Conservation (phyloP, 192 early-diverging fungal genomes). For the Backusella morwellensis region DNA sequence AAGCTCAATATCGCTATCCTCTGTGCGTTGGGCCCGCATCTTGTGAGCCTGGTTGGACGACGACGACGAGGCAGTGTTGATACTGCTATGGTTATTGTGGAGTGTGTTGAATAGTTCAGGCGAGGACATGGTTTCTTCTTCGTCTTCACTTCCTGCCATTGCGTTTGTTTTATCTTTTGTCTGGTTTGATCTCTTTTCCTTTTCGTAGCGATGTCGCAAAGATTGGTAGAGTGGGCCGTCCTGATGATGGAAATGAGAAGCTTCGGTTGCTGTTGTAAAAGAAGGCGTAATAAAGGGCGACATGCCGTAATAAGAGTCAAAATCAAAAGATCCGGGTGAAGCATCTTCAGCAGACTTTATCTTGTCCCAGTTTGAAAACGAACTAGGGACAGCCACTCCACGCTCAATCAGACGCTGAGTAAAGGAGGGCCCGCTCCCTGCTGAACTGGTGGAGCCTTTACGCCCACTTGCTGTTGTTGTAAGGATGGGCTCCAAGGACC, state of each 20-base stretch:
- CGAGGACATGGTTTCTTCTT: slow-evolving; percentile 12
- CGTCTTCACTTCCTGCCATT: slow-evolving; percentile 5
- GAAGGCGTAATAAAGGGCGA: slow-evolving; percentile 31
- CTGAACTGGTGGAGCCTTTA: slow-evolving; percentile 1
- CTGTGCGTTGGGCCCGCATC: not conserved
- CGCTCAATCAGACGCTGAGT: slow-evolving; percentile 28
- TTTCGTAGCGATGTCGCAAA: slow-evolving; percentile 28
- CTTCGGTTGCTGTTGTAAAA: slow-evolving; percentile 8
- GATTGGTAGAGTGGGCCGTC: slow-evolving; percentile 13
- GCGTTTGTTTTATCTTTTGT: not conserved
- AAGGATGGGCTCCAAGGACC: not conserved
- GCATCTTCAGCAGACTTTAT: not conserved
- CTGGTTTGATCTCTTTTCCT: slow-evolving; percentile 10
- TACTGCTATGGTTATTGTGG: not conserved
- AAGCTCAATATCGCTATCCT: slow-evolving; percentile 37
- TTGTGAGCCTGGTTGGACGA: not conserved
- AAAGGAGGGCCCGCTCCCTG: slow-evolving; percentile 12
- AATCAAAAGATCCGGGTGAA: slow-evolving; percentile 15
- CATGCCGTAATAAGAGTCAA: slow-evolving; percentile 31
- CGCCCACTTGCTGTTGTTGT: not conserved
- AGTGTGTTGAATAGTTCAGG: not conserved
- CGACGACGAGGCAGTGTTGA: not conserved
- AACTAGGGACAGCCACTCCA: slow-evolving; percentile 31
- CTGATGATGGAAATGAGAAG: slow-evolving; percentile 4
- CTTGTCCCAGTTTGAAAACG: slow-evolving; percentile 23